Evolutionary conservation across 2,329 filamentous ascomycete genomes (phyloP).

Genomic region (Hymenoscyphus fraxineus): DNA sequence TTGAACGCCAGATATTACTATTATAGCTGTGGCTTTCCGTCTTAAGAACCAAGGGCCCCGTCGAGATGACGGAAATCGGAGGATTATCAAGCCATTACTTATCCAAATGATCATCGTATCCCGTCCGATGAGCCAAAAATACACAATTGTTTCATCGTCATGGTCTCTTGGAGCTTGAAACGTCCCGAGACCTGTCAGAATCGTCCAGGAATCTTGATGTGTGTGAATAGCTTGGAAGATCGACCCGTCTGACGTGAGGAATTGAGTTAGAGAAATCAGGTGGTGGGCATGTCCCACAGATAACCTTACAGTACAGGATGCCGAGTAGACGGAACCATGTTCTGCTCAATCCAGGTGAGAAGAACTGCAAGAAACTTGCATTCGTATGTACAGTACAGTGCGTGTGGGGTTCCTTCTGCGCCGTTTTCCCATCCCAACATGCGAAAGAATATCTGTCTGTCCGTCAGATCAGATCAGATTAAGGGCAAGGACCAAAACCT

Average conservation of each 20-base stretch:
- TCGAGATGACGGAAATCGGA: background rate
- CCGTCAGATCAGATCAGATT: background rate
- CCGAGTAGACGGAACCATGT: background rate
- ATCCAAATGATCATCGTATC: background rate
- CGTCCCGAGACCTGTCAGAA: background rate
- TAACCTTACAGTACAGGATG: background rate
- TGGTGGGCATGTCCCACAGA: background rate
- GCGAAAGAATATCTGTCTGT: background rate
- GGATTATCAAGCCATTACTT: background rate
- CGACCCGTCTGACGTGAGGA: slow-evolving; percentile 3
- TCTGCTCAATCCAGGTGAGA: background rate
- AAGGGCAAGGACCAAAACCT: background rate
- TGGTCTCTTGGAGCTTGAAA: background rate
- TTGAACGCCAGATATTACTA: background rate
- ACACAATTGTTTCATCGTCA: background rate
- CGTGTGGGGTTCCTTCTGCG: background rate
- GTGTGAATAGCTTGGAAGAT: background rate
- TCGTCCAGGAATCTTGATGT: slow-evolving; percentile 1
- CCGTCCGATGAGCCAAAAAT: background rate
- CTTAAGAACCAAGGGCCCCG: background rate
- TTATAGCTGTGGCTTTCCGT: background rate
- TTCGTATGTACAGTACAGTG: background rate
- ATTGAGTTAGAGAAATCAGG: background rate
- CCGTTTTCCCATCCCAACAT: background rate
- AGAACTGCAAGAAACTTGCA: background rate